Conservation (phyloP, 208 protist species). For the Wallacemonas sp. region DNA sequence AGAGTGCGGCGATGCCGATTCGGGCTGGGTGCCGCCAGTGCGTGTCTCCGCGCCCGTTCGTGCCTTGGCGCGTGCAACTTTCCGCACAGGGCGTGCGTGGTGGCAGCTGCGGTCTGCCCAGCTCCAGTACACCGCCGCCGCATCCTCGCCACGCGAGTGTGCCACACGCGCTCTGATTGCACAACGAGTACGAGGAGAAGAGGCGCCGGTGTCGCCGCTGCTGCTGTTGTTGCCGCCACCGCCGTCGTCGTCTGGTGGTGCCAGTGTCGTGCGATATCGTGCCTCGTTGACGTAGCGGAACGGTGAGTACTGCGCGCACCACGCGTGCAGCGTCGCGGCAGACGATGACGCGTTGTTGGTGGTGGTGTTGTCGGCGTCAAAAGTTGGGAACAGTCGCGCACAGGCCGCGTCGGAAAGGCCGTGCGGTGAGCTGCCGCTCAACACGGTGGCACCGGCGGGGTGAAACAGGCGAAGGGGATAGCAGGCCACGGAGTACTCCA, state of each 20-base stretch:
- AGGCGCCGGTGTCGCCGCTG: no score
- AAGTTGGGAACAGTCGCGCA: background rate
- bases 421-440: background rate
- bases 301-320: constrained; percentile 24
- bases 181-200: no score
- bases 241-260: no score
- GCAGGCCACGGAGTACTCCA: background rate
- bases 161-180: no score
- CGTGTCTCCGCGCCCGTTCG: no score
- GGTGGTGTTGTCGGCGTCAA: background rate
- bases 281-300: constrained; percentile 29
- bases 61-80: constrained; percentile 17
- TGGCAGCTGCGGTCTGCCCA: background rate
- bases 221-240: no score
- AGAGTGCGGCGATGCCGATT: no score
- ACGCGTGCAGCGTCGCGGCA: background rate
- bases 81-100: background rate
- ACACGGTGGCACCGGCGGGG: background rate
- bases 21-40: no score
- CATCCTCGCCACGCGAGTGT: no score
- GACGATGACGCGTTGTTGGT: no score
- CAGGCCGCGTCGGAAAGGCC: background rate
- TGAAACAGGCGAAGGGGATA: constrained; percentile 6
- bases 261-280: constrained; percentile 16
- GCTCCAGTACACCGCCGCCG: background rate